A percentile compares a stretch with the other conserved stretches of the same genome.
Evolutionary conservation across 495 filamentous ascomycete species (phyloP).

Genomic region (Daldinia bambusicola): DNA sequence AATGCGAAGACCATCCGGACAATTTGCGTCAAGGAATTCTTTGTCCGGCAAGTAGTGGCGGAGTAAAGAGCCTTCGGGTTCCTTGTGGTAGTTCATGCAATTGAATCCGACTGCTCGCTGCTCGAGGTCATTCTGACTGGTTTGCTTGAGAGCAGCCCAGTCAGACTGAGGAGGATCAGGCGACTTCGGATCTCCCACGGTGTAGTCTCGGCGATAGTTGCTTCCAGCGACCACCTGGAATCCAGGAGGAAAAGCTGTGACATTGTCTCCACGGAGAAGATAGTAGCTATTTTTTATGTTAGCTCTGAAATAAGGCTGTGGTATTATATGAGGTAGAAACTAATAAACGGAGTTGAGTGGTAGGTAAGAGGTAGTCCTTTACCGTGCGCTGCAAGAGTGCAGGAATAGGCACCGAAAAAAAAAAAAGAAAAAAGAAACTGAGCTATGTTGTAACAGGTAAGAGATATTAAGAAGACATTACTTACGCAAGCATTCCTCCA

Average conservation of each 20-base stretch:
- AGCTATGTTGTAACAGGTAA: neutral
- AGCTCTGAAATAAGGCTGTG: conserved; percentile 13
- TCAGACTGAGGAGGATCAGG: conserved; percentile 77
- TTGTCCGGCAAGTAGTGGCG: conserved; percentile 86
- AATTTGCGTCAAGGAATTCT: conserved; percentile 77
- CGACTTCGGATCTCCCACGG: conserved; percentile 61
- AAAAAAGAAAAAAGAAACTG: too few species aligned
- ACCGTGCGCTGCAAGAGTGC: neutral
- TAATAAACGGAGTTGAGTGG: neutral
- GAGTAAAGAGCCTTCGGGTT: conserved; percentile 74
- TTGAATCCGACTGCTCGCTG: conserved; percentile 93
- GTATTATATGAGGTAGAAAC: neutral
- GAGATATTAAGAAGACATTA: conserved; percentile 22
- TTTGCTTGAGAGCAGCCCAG: conserved; percentile 68
- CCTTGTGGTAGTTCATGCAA: conserved; percentile 78
- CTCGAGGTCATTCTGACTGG: conserved; percentile 71
- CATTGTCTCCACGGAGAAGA: conserved; percentile 67
- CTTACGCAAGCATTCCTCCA: conserved; percentile 71
- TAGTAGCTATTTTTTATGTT: conserved; percentile 70
- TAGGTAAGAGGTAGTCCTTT: neutral
- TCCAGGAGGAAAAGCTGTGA: conserved; percentile 78
- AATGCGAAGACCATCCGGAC: conserved; percentile 77
- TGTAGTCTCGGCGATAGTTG: conserved; percentile 72
- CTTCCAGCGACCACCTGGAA: conserved; percentile 93
- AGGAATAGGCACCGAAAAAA: too few species aligned